phyloP scores from a whole-genome alignment of 768 basidiomycete species.

The Gloeostereum incarnatum region DNA sequence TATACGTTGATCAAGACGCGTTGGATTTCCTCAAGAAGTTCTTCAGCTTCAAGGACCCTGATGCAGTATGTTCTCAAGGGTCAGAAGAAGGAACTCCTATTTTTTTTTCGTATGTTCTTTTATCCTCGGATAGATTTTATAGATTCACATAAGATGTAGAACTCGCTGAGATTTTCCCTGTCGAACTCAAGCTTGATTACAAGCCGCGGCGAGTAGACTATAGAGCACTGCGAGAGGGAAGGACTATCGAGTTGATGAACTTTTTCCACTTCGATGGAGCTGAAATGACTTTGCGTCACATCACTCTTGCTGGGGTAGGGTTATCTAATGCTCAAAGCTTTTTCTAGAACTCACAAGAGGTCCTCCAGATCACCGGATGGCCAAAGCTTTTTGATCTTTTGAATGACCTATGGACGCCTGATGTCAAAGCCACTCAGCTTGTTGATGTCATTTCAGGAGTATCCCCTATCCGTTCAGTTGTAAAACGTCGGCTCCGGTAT shows the following conservation, averaged over 20 bases:
- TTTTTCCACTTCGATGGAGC: slow-evolving; percentile 99
- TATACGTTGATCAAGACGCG: slow-evolving; percentile 98
- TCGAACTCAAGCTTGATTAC: slow-evolving; percentile 95
- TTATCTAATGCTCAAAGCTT: neutral
- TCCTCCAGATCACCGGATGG: slow-evolving; percentile 82
- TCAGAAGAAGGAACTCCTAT: slow-evolving; percentile 25
- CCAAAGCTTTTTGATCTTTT: slow-evolving; percentile 78
- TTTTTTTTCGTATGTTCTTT: no score
- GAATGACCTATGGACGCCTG: slow-evolving; percentile 99
- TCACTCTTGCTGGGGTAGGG: slow-evolving; percentile 85
- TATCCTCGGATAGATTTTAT: no score
- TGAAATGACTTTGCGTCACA: slow-evolving; percentile 94
- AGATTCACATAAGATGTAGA: no score
- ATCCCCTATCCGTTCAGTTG: slow-evolving; percentile 90
- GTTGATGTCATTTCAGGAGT: slow-evolving; percentile 97
- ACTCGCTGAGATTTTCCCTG: slow-evolving; percentile 89
- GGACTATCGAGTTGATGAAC: slow-evolving; percentile 97
- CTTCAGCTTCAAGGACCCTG: slow-evolving; percentile 75
- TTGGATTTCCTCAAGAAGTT: slow-evolving; percentile 97
- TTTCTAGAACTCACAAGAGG: slow-evolving; percentile 5
- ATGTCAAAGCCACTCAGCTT: slow-evolving; percentile 97
- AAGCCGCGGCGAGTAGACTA: slow-evolving; percentile 98
- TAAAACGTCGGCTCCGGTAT: slow-evolving; percentile 97
- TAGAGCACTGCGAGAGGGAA: slow-evolving; percentile 79
- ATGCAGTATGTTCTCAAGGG: slow-evolving; percentile 24